Evolutionary conservation across 257 asterid genomes (phyloP).

Genomic region (Coffea canephora): DNA sequence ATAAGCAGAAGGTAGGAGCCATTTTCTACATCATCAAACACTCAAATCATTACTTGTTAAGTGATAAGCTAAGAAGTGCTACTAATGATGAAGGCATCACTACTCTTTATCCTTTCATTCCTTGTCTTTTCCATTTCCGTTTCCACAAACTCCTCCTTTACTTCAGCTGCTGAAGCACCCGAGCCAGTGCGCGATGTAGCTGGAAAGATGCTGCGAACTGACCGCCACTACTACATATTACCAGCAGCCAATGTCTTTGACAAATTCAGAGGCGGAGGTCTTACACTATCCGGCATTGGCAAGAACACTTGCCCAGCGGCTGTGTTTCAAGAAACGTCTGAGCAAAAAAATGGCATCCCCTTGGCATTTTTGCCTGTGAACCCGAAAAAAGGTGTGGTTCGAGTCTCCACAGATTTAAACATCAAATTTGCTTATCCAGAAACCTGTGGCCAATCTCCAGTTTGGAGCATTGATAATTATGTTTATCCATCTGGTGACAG

Average conservation of each 20-base stretch:
- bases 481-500: no score
- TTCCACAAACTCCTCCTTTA: not conserved
- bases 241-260: not conserved
- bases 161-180: slow-evolving; percentile 15
- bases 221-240: slow-evolving; percentile 2
- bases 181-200: not conserved
- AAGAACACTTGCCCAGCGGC: slow-evolving; percentile 4
- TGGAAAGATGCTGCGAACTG: slow-evolving; percentile 6
- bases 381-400: not conserved
- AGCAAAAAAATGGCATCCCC: not conserved
- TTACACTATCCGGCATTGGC: not conserved
- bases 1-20: no score
- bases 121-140: not conserved
- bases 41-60: no score
- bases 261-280: slow-evolving; percentile 4
- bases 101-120: not conserved
- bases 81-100: not conserved
- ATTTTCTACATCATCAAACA: no score
- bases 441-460: no score
- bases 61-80: no score
- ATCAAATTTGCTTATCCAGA: not conserved
- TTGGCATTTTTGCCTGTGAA: not conserved
- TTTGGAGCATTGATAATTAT: no score
- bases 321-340: not conserved
- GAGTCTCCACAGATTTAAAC: slow-evolving; percentile 4